Conservation (phyloP, 345 rosid species). For the Populus tremula region DNA sequence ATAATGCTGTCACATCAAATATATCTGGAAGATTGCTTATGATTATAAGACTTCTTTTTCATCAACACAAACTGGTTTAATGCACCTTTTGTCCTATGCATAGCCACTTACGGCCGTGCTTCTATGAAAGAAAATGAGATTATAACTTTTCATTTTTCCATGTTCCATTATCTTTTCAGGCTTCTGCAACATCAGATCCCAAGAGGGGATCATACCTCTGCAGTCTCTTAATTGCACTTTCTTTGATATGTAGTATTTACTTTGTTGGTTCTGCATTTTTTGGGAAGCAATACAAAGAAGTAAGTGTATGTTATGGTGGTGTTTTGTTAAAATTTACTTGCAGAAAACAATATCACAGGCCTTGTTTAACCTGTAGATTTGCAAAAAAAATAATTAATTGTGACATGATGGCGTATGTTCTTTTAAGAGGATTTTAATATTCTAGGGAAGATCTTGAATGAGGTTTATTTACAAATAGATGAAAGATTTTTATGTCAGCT, state of each 20-base stretch:
- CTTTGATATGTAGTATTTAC: conserved; percentile 58
- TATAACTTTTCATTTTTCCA: neutral
- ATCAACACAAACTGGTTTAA: neutral
- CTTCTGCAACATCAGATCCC: conserved; percentile 35
- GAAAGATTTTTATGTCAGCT: neutral
- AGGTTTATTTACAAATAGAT: neutral
- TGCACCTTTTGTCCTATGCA: neutral
- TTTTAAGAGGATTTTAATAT: neutral
- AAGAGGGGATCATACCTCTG: conserved; percentile 57
- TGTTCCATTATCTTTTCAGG: conserved; percentile 32
- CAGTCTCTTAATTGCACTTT: conserved; percentile 41
- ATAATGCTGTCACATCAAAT: neutral
- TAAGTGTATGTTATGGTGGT: conserved; percentile 29
- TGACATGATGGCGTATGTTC: neutral
- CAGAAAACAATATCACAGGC: neutral
- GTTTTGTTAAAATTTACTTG: neutral
- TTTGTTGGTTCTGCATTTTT: conserved; percentile 48
- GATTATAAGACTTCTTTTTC: neutral
- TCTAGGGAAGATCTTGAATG: neutral
- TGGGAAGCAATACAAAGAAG: conserved; percentile 53
- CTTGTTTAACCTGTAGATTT: neutral
- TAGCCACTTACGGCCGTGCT: neutral
- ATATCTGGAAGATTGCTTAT: neutral
- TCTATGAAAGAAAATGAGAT: neutral
- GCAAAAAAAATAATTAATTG: neutral